phyloP scores from a whole-genome alignment of 2,329 filamentous ascomycete species.

The Cordyceps fumosorosea region DNA sequence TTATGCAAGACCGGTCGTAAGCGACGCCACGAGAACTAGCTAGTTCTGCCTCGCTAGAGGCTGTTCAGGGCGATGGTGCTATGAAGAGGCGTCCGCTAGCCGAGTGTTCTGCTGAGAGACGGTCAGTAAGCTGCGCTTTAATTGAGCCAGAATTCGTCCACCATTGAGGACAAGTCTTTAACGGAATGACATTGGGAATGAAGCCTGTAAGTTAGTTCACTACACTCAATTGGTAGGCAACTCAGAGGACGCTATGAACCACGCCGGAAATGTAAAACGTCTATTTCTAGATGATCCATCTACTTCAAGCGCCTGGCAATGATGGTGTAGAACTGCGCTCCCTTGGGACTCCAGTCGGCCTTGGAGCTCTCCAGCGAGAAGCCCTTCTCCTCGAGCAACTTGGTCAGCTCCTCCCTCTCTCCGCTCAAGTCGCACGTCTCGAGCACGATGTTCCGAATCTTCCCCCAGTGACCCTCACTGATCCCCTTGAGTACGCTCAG shows the following conservation, averaged over 20 bases:
- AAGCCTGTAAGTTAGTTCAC: too few relatives aligned
- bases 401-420: conserved; percentile 12
- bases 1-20: not conserved
- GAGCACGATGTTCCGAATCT: conserved; percentile 18
- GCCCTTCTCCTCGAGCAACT: conserved; percentile 18
- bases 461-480: conserved; percentile 19
- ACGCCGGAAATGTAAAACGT: not conserved
- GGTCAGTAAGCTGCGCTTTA: too few relatives aligned
- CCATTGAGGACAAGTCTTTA: too few relatives aligned
- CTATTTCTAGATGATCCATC: not conserved
- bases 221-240: too few relatives aligned
- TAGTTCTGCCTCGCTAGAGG: not conserved
- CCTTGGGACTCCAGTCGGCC: conserved; percentile 11
- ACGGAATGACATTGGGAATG: too few relatives aligned
- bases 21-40: not conserved
- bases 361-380: conserved; percentile 15
- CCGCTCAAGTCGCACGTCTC: conserved; percentile 18
- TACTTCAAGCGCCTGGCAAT: not conserved
- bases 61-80: too few relatives aligned
- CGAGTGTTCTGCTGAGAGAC: too few relatives aligned
- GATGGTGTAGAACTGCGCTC: conserved; percentile 10
- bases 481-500: conserved; percentile 19
- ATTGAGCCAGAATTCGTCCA: too few relatives aligned
- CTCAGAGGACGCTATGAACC: too few relatives aligned
- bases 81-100: too few relatives aligned